Percentiles rank a stretch among this genome's conserved stretches.
phyloP scores from a whole-genome alignment of 2,329 filamentous ascomycete species.

The Taxawa tesnikishii region DNA sequence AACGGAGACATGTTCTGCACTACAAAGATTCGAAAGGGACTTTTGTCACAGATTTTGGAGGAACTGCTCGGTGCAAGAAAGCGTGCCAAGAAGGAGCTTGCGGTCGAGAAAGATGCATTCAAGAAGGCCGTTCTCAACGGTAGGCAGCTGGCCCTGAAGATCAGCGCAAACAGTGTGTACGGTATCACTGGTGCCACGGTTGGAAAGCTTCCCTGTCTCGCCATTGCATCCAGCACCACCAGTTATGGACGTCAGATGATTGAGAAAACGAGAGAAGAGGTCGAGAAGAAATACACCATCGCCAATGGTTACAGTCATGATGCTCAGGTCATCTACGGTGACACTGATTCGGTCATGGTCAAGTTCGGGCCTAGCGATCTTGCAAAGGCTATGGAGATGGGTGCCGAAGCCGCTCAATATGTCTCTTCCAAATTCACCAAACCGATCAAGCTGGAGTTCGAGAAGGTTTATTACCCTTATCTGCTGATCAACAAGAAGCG shows the following conservation, averaged over 20 bases:
- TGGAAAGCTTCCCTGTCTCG: constrained; percentile 87
- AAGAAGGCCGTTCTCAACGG: constrained; percentile 97
- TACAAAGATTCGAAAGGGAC: constrained; percentile 73
- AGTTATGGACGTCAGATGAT: constrained; percentile 98
- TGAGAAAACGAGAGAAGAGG: constrained; percentile 92
- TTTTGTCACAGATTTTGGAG: constrained; percentile 90
- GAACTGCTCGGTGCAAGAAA: constrained; percentile 88
- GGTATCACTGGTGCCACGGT: constrained; percentile 92
- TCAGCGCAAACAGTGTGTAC: constrained; percentile 97
- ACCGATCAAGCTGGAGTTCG: constrained; percentile 97
- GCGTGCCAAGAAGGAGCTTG: constrained; percentile 82
- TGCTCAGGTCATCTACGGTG: constrained; percentile 94
- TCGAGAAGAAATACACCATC: constrained; percentile 79
- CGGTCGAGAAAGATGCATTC: constrained; percentile 83
- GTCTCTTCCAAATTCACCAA: constrained; percentile 90
- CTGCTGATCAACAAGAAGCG: constrained; percentile 99
- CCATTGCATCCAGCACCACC: constrained; percentile 93
- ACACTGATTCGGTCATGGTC: constrained; percentile 99
- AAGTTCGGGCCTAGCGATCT: constrained; percentile 90
- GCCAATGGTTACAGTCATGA: constrained; percentile 91
- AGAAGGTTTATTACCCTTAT: constrained; percentile 98
- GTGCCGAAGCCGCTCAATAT: constrained; percentile 78
- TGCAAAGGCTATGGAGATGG: constrained; percentile 81
- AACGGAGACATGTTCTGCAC: constrained; percentile 93
- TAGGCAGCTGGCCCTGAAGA: constrained; percentile 88